Evolutionary conservation across 2,329 filamentous ascomycete genomes (phyloP), one percentile per base, ranked within the genome.

Genomic region (Diplodia corticola): DNA sequence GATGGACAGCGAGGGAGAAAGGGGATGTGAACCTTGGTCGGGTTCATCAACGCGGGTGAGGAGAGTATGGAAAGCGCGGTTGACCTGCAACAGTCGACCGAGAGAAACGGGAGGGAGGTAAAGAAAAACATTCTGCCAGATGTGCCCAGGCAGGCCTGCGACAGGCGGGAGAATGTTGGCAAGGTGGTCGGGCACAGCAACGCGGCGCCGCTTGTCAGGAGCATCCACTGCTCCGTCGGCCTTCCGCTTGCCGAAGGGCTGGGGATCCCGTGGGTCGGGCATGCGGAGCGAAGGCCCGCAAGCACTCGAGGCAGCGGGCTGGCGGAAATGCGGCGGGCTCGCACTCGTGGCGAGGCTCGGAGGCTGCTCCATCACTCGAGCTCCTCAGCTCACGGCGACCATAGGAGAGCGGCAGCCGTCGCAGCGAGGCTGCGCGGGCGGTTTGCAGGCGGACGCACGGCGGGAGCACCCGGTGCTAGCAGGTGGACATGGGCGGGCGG

Each of bases 61-160:
- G 77, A 73, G 76, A 70, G 70, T 80, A 80, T 86, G 84, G 80
- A 92, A 92, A 73, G 83, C 77, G 78, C 83, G 89, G 82, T 88
- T 91, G 81, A 89, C 85, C 76, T 81, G 79, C 77, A 91, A 82
- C 80, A 91, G 82, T 78, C 81, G 84, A 73, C 88, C 88, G 73
- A 92, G 80, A 69, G 84, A 81, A 74, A 78, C 82, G 66, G 90
- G 89, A 67, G 87, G 84, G 75, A 88, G 84, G 75, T 87, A 88
- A 72, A 83, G 84, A 76, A 92, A 91, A 72, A 91, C 81, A 73
- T 85, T 83, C 73, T 91, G 89, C 89, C 89, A 91, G 72, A 91
- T 79, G 77, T 88, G 85, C 70, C 82, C 80, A 73, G 88, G 85
- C 66, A 89, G 80, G 69, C 77, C 70, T 68, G 76, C 74, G 69